Conservation (phyloP, 441 rosid species). For the Bruguiera hainesii region DNA sequence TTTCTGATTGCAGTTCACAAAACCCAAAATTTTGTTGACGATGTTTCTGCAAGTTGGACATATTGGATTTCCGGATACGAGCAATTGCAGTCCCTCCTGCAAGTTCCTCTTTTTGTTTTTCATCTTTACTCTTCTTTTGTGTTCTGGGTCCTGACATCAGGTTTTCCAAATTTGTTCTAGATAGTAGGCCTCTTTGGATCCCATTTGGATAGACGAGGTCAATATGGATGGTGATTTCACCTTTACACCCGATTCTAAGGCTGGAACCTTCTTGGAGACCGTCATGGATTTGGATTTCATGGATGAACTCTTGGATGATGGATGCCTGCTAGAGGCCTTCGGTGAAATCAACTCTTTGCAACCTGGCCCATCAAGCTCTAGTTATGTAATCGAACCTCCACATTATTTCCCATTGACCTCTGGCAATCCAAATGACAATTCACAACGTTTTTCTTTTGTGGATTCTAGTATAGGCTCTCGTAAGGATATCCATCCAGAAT, state of each 20-base stretch:
- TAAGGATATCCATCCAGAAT: conserved; percentile 26
- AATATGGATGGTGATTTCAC: conserved; percentile 59
- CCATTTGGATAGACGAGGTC: conserved; percentile 16
- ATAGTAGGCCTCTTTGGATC: conserved; percentile 32
- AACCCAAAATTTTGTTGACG: conserved; percentile 51
- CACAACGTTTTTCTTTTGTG: conserved; percentile 27
- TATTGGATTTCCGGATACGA: conserved; percentile 48
- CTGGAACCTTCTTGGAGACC: conserved; percentile 40
- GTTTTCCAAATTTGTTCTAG: conserved; percentile 14
- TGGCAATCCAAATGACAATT: conserved; percentile 19
- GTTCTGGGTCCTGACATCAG: conserved; percentile 45
- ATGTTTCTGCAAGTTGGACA: conserved; percentile 60
- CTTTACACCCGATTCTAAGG: conserved; percentile 39
- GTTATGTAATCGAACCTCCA: too few species aligned
- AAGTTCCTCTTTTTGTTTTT: conserved; percentile 63
- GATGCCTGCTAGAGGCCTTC: conserved; percentile 74
- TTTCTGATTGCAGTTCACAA: conserved; percentile 56
- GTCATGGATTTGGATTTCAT: conserved; percentile 85
- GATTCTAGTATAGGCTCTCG: conserved; percentile 26
- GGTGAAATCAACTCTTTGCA: conserved; percentile 43
- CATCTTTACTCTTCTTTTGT: conserved; percentile 54
- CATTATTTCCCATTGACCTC: too few species aligned
- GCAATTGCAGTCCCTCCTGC: conserved; percentile 55
- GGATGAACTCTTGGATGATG: conserved; percentile 82
- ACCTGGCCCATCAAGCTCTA: conserved; percentile 27